Evolutionary conservation across 1,139 yeast genomes (phyloP).

Genomic region (Debaryomyces psychrophilus): DNA sequence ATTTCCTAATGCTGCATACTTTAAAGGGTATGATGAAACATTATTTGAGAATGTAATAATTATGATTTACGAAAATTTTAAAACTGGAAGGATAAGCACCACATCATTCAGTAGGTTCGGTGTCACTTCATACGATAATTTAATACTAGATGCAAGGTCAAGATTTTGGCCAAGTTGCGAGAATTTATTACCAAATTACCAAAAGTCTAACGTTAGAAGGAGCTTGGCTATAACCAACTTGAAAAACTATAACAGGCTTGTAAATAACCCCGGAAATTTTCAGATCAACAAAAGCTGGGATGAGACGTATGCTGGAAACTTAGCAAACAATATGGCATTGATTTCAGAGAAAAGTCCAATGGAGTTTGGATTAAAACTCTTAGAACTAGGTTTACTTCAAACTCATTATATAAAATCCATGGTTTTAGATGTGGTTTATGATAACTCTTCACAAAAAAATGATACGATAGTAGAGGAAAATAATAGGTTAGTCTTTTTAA

Average conservation of each 20-base stretch:
- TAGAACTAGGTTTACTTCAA: constrained; percentile 61
- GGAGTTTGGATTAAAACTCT: constrained; percentile 56
- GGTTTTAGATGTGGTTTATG: constrained; percentile 75
- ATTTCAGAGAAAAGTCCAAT: constrained; percentile 54
- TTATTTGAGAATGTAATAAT: constrained; percentile 57
- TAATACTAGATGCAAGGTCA: constrained; percentile 64
- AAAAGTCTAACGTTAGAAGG: constrained; percentile 63
- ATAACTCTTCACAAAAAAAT: constrained; percentile 37
- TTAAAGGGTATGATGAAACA: constrained; percentile 52
- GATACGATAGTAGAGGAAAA: constrained; percentile 50
- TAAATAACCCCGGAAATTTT: constrained; percentile 32
- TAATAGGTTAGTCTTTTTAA: constrained; percentile 68
- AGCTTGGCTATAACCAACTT: constrained; percentile 77
- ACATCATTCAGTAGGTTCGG: constrained; percentile 74
- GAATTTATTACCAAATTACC: constrained; percentile 56
- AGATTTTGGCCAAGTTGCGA: constrained; percentile 80
- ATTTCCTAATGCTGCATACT: constrained; percentile 57
- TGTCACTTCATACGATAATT: constrained; percentile 57
- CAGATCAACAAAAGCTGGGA: constrained; percentile 48
- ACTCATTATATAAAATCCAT: constrained; percentile 56
- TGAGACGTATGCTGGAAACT: constrained; percentile 77
- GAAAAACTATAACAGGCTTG: constrained; percentile 64
- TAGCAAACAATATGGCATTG: constrained; percentile 64
- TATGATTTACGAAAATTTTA: constrained; percentile 54
- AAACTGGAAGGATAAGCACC: constrained; percentile 54